Conservation (phyloP, 495 filamentous ascomycete genomes). For the Corynascus novoguineensis region DNA sequence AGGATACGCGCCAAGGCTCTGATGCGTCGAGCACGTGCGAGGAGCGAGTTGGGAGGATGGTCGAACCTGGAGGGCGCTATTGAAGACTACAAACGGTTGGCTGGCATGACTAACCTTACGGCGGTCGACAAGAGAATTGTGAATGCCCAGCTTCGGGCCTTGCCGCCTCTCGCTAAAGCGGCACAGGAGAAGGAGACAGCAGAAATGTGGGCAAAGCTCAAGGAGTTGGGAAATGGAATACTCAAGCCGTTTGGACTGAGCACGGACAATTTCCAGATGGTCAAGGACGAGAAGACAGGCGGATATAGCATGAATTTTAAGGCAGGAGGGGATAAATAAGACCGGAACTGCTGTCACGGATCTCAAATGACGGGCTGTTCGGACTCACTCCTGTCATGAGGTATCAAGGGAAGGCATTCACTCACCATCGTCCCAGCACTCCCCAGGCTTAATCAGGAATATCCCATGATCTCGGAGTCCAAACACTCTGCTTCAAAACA, state of each 20-base stretch:
- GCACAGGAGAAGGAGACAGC: conserved; percentile 81
- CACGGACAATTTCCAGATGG: conserved; percentile 90
- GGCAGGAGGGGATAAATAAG: conserved; percentile 30
- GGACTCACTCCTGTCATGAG: too few species aligned
- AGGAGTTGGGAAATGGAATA: conserved; percentile 85
- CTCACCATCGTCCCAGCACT: too few species aligned
- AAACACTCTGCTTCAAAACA: too few species aligned
- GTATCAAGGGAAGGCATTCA: too few species aligned
- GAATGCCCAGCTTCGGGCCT: conserved; percentile 53
- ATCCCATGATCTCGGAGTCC: too few species aligned
- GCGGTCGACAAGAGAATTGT: conserved; percentile 62
- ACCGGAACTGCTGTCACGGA: not conserved
- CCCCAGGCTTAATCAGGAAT: too few species aligned
- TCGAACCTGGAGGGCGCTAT: conserved; percentile 71
- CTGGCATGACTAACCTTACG: conserved; percentile 52
- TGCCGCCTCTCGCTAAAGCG: conserved; percentile 62
- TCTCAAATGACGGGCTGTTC: too few species aligned
- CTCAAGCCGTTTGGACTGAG: conserved; percentile 89
- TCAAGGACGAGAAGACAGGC: conserved; percentile 81
- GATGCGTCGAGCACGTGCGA: conserved; percentile 74
- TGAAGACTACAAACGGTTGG: conserved; percentile 64
- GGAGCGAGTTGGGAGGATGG: conserved; percentile 69
- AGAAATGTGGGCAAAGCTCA: conserved; percentile 96
- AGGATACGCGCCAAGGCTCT: conserved; percentile 79
- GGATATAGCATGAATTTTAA: conserved; percentile 90